Conservation (phyloP, 345 rosid species). For the Zanthoxylum bungeanum region DNA sequence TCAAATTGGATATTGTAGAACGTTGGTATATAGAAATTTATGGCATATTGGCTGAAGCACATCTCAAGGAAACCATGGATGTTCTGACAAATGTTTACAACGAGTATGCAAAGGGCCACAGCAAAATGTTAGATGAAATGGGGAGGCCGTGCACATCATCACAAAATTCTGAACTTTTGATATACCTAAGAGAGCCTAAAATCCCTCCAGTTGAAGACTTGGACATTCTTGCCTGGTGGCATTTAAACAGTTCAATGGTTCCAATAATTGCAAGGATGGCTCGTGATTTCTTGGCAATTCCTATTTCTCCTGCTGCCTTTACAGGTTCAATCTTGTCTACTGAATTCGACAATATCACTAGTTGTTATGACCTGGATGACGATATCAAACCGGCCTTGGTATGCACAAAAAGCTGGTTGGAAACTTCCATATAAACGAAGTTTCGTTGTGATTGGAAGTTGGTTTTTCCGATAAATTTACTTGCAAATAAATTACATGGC, state of each 20-base stretch:
- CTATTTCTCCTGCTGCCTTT: neutral
- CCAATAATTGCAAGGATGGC: slow-evolving; percentile 9
- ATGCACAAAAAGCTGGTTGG: neutral
- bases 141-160: neutral
- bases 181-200: neutral
- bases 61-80: neutral
- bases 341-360: neutral
- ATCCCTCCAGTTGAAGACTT: neutral
- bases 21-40: neutral
- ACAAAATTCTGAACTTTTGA: neutral
- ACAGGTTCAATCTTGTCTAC: neutral
- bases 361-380: neutral
- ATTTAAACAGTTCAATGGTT: neutral
- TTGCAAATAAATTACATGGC: too few relatives aligned
- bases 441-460: neutral
- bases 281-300: slow-evolving; percentile 5
- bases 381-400: neutral
- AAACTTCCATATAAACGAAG: neutral
- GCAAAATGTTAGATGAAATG: neutral
- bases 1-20: neutral
- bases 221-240: slow-evolving; percentile 18
- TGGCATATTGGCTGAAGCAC: neutral
- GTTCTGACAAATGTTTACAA: neutral
- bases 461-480: neutral
- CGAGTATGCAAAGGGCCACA: too few relatives aligned